phyloP scores from a whole-genome alignment of 257 asterid genomes.

The Thymus quinquecostatus region DNA sequence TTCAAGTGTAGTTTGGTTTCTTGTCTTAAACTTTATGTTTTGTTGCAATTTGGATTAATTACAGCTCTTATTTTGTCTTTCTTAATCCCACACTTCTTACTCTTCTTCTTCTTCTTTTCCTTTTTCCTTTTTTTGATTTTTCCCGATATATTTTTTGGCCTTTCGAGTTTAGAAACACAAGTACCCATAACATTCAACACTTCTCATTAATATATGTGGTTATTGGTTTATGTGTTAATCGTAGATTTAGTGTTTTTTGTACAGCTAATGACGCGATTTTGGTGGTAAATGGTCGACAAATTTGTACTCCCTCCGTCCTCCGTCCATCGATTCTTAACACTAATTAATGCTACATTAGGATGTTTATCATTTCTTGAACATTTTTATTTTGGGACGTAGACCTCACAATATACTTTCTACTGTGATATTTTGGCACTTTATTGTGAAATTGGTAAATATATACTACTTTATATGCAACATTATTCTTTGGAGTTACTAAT shows the following conservation, averaged over 20 bases:
- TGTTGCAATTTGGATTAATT: constrained; percentile 45
- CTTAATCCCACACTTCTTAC: constrained; percentile 35
- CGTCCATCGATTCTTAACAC: too few relatives aligned
- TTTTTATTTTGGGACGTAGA: too few relatives aligned
- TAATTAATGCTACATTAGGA: too few relatives aligned
- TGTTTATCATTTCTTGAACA: too few relatives aligned
- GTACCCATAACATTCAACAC: constrained; percentile 17
- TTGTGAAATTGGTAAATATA: too few relatives aligned
- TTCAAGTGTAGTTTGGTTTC: constrained; percentile 49
- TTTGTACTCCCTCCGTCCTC: not conserved
- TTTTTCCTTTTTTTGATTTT: too few relatives aligned
- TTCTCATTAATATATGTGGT: not conserved
- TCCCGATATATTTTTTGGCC: constrained; percentile 1
- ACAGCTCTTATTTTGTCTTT: constrained; percentile 48
- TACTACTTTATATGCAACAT: too few relatives aligned
- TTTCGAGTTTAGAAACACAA: constrained; percentile 33
- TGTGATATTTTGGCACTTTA: too few relatives aligned
- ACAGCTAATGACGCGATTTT: constrained; percentile 11
- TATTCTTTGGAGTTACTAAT: too few relatives aligned
- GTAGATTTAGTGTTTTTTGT: constrained; percentile 16
- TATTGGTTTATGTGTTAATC: not conserved
- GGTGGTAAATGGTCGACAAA: constrained; percentile 14
- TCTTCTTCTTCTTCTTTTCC: constrained; percentile 5
- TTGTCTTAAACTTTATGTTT: constrained; percentile 53
- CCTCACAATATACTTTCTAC: too few relatives aligned